Evolutionary conservation across 306 rosid genomes (phyloP).

Genomic region (Datisca glomerata): DNA sequence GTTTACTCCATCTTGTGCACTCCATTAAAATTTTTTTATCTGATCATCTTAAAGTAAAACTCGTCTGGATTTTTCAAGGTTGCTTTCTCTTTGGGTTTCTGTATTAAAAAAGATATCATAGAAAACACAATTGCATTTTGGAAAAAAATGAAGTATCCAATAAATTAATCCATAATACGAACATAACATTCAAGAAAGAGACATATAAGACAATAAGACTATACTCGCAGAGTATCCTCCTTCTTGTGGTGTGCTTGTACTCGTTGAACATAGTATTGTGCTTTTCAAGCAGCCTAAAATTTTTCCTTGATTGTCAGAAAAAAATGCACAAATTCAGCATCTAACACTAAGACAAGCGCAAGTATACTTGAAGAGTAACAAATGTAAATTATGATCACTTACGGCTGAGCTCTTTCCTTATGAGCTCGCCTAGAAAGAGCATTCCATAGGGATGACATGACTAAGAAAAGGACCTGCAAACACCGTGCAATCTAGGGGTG

Average conservation of each 20-base stretch:
- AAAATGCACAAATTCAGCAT: not conserved
- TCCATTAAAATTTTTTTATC: conserved; percentile 41
- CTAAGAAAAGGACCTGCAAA: not conserved
- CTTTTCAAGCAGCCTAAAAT: conserved; percentile 70
- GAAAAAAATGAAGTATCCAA: conserved; percentile 6
- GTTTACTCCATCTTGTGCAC: conserved; percentile 49
- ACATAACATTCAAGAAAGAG: not conserved
- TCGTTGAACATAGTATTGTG: conserved; percentile 77
- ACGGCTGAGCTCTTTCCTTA: conserved; percentile 83
- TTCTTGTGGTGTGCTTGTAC: conserved; percentile 60
- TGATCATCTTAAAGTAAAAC: conserved; percentile 70
- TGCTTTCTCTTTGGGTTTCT: conserved; percentile 74
- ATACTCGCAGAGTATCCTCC: conserved; percentile 55
- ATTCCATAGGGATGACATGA: conserved; percentile 71
- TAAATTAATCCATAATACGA: too few relatives aligned
- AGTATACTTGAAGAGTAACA: not conserved
- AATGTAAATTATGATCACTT: conserved; percentile 10
- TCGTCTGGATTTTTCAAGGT: conserved; percentile 64
- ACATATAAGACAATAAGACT: not conserved
- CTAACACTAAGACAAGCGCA: not conserved
- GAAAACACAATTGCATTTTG: too few relatives aligned
- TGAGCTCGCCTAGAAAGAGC: conserved; percentile 61
- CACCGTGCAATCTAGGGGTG: too few relatives aligned
- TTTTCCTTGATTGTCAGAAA: conserved; percentile 45
- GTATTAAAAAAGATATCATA: too few relatives aligned